Evolutionary conservation across 352 stramenopile species (phyloP).

Genomic region (Globisporangium nodosum): DNA sequence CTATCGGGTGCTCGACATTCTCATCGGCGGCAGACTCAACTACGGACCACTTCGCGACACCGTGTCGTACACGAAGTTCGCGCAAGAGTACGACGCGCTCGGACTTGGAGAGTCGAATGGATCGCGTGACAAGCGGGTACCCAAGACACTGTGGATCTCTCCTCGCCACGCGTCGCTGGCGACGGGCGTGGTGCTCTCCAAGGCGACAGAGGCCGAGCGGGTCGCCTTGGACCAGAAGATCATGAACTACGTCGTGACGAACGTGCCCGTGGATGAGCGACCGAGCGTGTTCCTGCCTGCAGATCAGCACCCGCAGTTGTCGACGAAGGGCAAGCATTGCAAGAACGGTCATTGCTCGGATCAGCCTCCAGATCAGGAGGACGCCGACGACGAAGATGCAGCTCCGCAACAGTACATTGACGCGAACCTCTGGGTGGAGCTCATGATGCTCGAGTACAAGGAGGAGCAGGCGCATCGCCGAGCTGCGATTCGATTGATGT

Average conservation of each 20-base stretch:
- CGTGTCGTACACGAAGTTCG: conserved; percentile 55
- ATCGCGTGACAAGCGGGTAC: conserved; percentile 18
- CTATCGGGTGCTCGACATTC: conserved; percentile 71
- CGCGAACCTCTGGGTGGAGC: conserved; percentile 70
- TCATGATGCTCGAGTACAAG: conserved; percentile 91
- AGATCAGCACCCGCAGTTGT: conserved; percentile 4
- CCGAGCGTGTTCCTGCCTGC: conserved; percentile 38
- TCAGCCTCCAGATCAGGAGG: background rate
- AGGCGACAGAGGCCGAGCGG: conserved; percentile 58
- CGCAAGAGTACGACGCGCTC: conserved; percentile 34
- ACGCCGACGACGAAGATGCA: conserved; percentile 8
- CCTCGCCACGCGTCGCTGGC: conserved; percentile 67
- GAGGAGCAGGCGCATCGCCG: conserved; percentile 89
- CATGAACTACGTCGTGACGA: conserved; percentile 55
- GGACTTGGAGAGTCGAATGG: conserved; percentile 5
- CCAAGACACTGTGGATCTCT: conserved; percentile 80
- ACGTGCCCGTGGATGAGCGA: conserved; percentile 52
- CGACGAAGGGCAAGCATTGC: conserved; percentile 8
- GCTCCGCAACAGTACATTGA: conserved; percentile 51
- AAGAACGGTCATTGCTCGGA: background rate
- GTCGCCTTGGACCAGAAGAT: conserved; percentile 58
- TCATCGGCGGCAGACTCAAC: conserved; percentile 49
- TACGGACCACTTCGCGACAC: conserved; percentile 58
- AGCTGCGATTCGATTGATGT: conserved; percentile 90
- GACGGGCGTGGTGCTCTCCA: conserved; percentile 66